Base-by-base conservation (phyloP, 441 rosid genomes). In the Populus hybrid region DNA sequence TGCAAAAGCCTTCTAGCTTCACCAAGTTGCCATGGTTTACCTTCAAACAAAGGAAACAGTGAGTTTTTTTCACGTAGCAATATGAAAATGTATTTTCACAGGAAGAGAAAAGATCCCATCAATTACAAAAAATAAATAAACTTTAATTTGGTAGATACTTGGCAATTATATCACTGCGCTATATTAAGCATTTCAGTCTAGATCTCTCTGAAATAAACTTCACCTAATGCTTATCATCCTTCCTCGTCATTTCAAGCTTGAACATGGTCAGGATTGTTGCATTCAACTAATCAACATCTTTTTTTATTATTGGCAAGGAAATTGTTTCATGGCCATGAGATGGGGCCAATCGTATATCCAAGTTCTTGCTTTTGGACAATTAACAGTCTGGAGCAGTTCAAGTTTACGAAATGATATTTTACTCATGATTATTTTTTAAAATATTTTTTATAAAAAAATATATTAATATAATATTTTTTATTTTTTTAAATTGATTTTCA, bases 1-100 rank as follows among this genome's bases (percentile, higher is more conserved):
- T 84, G 84, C 91, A 88, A 77, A 90, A 88, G 12, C 95, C 93
- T 31, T 87, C 93, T 68, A 90, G 82, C 88, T 79, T 88, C 86
- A 91, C 93, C 64, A 90, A 82, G 76, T 89, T 91, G 74, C 91
- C 89, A 78, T 88, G 95, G 80, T 91, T 91, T 73, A 91, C 92
- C 92, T 89, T 71, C 77, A 85, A 31, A 65, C n/a, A 66, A 66
- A 24, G 36, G 14, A 38, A 16, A 61, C 64, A 77, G 64, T 26
- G 53, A 14, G 72, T 36, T 50, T 33, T 36, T 68, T 21, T 14
- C 33, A 64, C 23, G 4, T n/a, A 36, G 24, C 67, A n/a, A 16
- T 23, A 56, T 14, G 35, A n/a, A 10, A 61, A 63, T n/a, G 20
- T 4, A 23, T 50, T 64, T 21, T 24, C 18, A 1, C 28, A 28